A percentile compares a stretch with the other conserved stretches of the same genome.
phyloP scores from a whole-genome alignment of 2,329 filamentous ascomycete genomes.

The Emergomyces pasteurianus region DNA sequence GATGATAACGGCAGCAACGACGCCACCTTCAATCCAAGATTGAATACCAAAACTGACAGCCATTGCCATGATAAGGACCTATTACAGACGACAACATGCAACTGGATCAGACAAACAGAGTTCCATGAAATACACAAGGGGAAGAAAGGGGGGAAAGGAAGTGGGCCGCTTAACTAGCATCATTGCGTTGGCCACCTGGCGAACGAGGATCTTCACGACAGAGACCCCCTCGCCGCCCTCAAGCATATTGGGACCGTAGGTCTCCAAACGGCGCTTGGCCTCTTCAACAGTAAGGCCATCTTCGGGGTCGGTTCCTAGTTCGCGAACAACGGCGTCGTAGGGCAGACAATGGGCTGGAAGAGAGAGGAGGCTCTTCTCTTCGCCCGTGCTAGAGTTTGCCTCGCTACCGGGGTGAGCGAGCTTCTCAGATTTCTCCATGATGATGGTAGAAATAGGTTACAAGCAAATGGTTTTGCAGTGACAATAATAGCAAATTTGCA shows the following conservation, averaged over 20 bases:
- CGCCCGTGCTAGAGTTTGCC: neutral
- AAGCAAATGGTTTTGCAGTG: neutral
- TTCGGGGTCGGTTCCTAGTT: conserved; percentile 42
- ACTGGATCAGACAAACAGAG: conserved; percentile 17
- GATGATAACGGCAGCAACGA: conserved; percentile 45
- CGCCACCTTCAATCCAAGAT: conserved; percentile 50
- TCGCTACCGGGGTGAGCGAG: neutral
- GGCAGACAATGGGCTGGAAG: conserved; percentile 50
- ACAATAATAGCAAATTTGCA: neutral
- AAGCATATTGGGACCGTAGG: conserved; percentile 50
- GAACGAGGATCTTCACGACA: conserved; percentile 57
- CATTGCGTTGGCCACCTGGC: conserved; percentile 56
- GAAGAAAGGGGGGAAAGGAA: conserved; percentile 6
- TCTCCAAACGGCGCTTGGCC: conserved; percentile 42
- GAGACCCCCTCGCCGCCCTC: conserved; percentile 54
- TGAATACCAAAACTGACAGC: conserved; percentile 45
- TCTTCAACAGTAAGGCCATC: conserved; percentile 46
- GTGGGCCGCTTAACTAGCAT: conserved; percentile 41
- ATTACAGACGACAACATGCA: conserved; percentile 15
- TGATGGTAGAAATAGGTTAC: neutral
- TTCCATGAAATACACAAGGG: conserved; percentile 2
- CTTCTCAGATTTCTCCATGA: conserved; percentile 9
- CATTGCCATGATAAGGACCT: conserved; percentile 45
- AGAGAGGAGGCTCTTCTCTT: conserved; percentile 40
- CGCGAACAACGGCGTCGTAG: conserved; percentile 39